These are phyloP conservation scores for Septoria petroselini DNA, from an alignment of 2,329 filamentous ascomycete species.

Conservation along the genomic window DNA sequence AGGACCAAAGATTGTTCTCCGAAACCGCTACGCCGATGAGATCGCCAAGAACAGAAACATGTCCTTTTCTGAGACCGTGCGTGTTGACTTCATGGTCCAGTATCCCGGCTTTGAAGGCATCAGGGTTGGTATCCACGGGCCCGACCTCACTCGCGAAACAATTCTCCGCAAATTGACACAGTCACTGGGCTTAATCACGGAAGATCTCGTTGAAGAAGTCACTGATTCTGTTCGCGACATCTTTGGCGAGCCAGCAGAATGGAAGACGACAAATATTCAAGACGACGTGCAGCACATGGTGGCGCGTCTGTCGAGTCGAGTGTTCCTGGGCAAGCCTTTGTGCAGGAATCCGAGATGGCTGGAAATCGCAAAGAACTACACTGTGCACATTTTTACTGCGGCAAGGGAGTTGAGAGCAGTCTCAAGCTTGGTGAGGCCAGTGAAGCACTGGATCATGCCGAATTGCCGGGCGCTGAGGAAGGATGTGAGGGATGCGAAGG, in stretches of 20 bases:
- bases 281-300: constrained; percentile 36
- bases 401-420: not conserved
- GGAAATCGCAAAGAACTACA: constrained; percentile 2
- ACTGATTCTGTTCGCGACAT: constrained; percentile 21
- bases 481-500: constrained; percentile 33
- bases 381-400: not conserved
- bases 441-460: not conserved
- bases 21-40: constrained; percentile 16
- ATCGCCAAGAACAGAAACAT: constrained; percentile 11
- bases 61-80: constrained; percentile 13
- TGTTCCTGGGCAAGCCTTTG: constrained; percentile 5
- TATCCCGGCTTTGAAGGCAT: constrained; percentile 20
- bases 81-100: constrained; percentile 15
- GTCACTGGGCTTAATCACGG: constrained; percentile 27
- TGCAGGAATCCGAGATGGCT: constrained; percentile 6
- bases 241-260: constrained; percentile 26
- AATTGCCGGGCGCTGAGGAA: constrained; percentile 40
- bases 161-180: constrained; percentile 27
- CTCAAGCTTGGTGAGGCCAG: not conserved
- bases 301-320: constrained; percentile 19
- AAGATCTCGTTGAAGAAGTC: constrained; percentile 31
- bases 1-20: constrained; percentile 18
- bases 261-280: constrained; percentile 25
- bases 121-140: not conserved
- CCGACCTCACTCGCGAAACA: constrained; percentile 3